Base-by-base conservation (phyloP, 352 stramenopile genomes). In the Phytophthora pisi region DNA sequence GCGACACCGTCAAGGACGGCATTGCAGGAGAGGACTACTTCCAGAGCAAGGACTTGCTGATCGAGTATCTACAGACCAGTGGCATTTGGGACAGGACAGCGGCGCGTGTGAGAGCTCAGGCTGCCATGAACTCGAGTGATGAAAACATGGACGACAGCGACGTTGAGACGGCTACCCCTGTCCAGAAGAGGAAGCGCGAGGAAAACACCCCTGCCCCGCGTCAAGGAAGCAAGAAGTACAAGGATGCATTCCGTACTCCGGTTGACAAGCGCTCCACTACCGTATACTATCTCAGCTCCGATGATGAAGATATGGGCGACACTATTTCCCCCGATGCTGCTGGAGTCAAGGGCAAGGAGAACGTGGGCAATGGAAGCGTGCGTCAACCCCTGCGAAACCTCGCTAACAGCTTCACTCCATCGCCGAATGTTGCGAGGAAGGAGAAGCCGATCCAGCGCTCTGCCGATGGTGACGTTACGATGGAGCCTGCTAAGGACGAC, bases 341-440 rank as follows among this genome's bases (percentile, higher is more conserved):
- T 13, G 68, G 51, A 43, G 18, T 55, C 20, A 84, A 84, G 56
- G 56, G 60, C 15, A 78, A 75, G 36, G 70, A 76, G 5, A 6
- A 36, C n/a, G 18, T 23, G 16, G 69, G 61, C 10, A 57, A 72
- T 20, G 66, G 67, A 52, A 76, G 43, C 18, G 59, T 40, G 18
- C 57, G 70, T 7, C 65, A 72, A 26, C 73, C 56, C 10, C 59
- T 80, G 31, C 76, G 81, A 20, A 89, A 81, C 24, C 65, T 89
- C 15, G 72, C 69, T 0, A 79, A 87, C 51, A 77, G 70, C 51
- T 89, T 93, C 59, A 93, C 85, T n/a, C 85, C 85, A n/a, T 91
- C 85, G 28, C 81, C 85, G 10, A 59, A 50, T 51, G 16, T 36
- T 46, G 23, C 46, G 50, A 54, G 31, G 28, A 79, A 70, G 52